phyloP scores from a whole-genome alignment of 495 filamentous ascomycete species.

The Aspergillus sparsus region DNA sequence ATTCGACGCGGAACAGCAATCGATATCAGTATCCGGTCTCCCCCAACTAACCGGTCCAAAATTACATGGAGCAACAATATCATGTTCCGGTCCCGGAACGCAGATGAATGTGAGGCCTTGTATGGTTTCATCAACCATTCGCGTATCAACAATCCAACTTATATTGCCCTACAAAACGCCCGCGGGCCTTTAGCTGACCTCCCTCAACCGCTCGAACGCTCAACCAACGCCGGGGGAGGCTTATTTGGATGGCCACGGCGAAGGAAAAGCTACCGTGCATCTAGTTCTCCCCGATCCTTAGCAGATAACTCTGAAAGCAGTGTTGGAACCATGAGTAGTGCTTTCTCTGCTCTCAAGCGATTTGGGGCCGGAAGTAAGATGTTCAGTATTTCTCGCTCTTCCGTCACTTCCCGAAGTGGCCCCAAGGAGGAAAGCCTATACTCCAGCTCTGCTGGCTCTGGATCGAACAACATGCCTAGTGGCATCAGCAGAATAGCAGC shows the following conservation, averaged over 20 bases:
- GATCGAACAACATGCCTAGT: conserved; percentile 44
- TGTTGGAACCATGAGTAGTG: conserved; percentile 59
- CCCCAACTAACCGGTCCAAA: conserved; percentile 68
- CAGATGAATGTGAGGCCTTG: conserved; percentile 74
- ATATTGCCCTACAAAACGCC: conserved; percentile 77
- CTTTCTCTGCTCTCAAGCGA: conserved; percentile 72
- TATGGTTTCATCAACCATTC: conserved; percentile 82
- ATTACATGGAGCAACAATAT: conserved; percentile 72
- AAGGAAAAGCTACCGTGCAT: conserved; percentile 60
- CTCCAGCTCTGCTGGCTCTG: conserved; percentile 57
- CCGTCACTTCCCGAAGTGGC: conserved; percentile 57
- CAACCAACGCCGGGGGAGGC: conserved; percentile 32
- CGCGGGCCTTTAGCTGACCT: conserved; percentile 46
- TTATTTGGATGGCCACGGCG: conserved; percentile 52
- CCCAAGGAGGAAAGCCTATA: conserved; percentile 61
- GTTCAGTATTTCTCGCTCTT: conserved; percentile 75
- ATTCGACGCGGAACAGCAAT: conserved; percentile 86
- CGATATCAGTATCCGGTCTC: conserved; percentile 90
- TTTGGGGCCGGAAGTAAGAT: conserved; percentile 63
- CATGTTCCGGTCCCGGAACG: conserved; percentile 81
- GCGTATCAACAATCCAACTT: conserved; percentile 84
- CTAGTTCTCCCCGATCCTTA: conserved; percentile 50
- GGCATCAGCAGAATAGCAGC: conserved; percentile 59
- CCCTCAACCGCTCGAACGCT: conserved; percentile 32
- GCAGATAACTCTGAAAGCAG: conserved; percentile 60